phyloP scores from a whole-genome alignment of 2,329 filamentous ascomycete genomes.

The Biscogniauxia mediterranea region DNA sequence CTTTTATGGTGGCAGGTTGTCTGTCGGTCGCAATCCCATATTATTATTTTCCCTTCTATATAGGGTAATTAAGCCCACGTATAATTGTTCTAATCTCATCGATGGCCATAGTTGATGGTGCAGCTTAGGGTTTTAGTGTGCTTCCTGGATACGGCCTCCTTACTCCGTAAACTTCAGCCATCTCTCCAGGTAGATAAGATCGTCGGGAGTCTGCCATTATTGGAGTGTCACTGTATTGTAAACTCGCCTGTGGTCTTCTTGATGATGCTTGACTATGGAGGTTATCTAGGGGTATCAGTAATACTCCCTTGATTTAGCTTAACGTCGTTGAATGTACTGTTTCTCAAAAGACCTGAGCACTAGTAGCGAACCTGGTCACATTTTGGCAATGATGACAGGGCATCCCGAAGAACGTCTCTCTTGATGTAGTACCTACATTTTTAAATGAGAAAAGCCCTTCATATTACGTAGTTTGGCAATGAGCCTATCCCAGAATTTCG shows the following conservation, averaged over 20 bases:
- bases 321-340: conserved; percentile 6
- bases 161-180: neutral
- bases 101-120: too few relatives aligned
- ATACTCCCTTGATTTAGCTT: neutral
- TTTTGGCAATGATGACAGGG: conserved; percentile 5
- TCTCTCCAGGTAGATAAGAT: neutral
- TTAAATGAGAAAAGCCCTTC: conserved; percentile 1
- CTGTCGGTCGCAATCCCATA: neutral
- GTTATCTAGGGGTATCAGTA: conserved; percentile 2
- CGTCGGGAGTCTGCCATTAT: conserved; percentile 4
- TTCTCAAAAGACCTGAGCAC: neutral
- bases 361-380: too few relatives aligned
- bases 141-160: neutral
- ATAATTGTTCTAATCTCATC: neutral
- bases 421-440: conserved; percentile 3
- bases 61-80: neutral
- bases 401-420: conserved; percentile 16
- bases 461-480: neutral
- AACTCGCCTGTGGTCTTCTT: conserved; percentile 4
- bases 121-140: neutral
- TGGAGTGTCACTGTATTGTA: conserved; percentile 1
- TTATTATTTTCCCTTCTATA: neutral
- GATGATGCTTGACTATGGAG: neutral
- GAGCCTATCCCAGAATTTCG: neutral
- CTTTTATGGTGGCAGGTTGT: neutral